These are phyloP conservation scores for Santalum album DNA, from an alignment of 164 flowering plant species.

Conservation along the genomic window DNA sequence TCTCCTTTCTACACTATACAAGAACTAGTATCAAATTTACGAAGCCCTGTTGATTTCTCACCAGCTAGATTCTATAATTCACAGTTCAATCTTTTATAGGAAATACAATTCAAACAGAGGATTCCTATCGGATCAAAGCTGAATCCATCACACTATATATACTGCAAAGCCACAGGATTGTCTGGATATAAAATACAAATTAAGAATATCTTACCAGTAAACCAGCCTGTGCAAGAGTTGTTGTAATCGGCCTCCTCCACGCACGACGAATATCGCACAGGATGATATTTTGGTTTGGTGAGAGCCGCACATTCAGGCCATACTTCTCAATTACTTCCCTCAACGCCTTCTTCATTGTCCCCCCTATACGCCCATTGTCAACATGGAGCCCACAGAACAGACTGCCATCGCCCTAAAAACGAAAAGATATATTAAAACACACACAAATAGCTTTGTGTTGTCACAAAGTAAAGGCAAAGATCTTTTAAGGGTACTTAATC, in stretches of 20 bases:
- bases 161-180: not conserved
- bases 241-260: constrained; percentile 77
- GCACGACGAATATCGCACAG: constrained; percentile 67
- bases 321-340: constrained; percentile 91
- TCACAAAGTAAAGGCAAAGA: too few relatives aligned
- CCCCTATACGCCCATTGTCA: constrained; percentile 91
- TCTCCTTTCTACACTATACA: too few relatives aligned
- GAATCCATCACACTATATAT: not conserved
- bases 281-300: constrained; percentile 91
- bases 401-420: constrained; percentile 69
- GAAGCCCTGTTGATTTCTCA: too few relatives aligned
- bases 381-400: constrained; percentile 91
- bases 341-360: constrained; percentile 68
- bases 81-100: too few relatives aligned
- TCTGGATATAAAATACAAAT: not conserved
- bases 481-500: not conserved
- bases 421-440: not conserved
- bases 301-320: constrained; percentile 71
- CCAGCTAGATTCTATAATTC: too few relatives aligned
- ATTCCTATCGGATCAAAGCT: not conserved
- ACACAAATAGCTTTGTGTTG: too few relatives aligned
- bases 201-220: constrained; percentile 50
- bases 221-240: constrained; percentile 87
- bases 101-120: too few relatives aligned
- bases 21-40: too few relatives aligned